phyloP scores from a whole-genome alignment of 1,284 basidiomycete genomes.

The Austroboletus olivaceoglutinosus region DNA sequence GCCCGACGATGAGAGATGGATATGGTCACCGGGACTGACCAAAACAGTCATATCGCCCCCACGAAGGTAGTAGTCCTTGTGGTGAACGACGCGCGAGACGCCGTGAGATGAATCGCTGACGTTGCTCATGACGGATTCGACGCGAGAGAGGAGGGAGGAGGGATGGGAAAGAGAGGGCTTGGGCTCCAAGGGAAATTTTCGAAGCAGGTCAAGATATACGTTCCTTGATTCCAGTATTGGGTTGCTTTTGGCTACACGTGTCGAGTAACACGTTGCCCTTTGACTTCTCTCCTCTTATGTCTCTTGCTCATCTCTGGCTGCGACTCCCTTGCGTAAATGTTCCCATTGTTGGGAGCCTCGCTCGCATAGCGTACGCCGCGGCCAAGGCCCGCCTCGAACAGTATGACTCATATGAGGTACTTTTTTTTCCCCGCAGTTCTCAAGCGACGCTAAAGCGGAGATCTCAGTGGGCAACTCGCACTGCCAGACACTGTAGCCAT shows the following conservation, averaged over 20 bases:
- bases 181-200: slow-evolving; percentile 36
- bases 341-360: slow-evolving; percentile 9
- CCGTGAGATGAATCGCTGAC: slow-evolving; percentile 26
- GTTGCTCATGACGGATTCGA: slow-evolving; percentile 23
- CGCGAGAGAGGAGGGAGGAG: slow-evolving; percentile 24
- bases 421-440: not conserved
- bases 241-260: slow-evolving; percentile 38
- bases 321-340: slow-evolving; percentile 28
- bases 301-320: slow-evolving; percentile 13
- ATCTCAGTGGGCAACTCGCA: not conserved
- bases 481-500: not conserved
- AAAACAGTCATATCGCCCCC: slow-evolving; percentile 55
- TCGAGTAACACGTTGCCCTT: slow-evolving; percentile 35
- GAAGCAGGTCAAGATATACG: slow-evolving; percentile 36
- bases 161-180: slow-evolving; percentile 25
- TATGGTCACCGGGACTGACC: slow-evolving; percentile 36
- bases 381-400: not conserved
- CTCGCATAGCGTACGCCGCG: slow-evolving; percentile 1
- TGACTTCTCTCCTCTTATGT: slow-evolving; percentile 21
- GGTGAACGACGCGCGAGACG: slow-evolving; percentile 31
- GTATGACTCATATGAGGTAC: too few relatives aligned
- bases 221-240: slow-evolving; percentile 32
- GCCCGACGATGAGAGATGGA: slow-evolving; percentile 4
- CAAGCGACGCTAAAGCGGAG: slow-evolving; percentile 12
- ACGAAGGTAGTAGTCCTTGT: slow-evolving; percentile 50